These are phyloP conservation scores for Protostelium mycophagum DNA, from an alignment of 78 protist genomes.

Conservation along the genomic window DNA sequence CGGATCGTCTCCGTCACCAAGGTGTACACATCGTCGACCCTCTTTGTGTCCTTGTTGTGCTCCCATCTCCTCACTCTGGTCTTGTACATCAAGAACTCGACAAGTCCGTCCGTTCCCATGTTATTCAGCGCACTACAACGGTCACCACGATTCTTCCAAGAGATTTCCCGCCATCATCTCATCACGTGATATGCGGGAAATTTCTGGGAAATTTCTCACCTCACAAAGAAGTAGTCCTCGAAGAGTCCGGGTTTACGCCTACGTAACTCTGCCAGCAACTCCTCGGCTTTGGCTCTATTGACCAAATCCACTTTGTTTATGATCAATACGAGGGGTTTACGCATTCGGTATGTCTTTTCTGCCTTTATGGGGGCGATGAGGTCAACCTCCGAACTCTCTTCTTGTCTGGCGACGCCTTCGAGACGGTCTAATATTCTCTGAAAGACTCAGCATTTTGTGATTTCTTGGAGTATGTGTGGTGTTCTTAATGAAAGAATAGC, in stretches of 20 bases:
- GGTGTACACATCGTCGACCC: neutral
- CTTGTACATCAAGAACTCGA: neutral
- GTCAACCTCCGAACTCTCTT: neutral
- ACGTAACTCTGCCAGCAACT: neutral
- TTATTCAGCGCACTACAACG: neutral
- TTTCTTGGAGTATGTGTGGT: no score
- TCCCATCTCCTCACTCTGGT: neutral
- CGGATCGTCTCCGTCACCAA: neutral
- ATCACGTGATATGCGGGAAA: neutral
- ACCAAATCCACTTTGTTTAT: slow-evolving; percentile 50
- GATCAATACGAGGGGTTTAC: slow-evolving; percentile 33
- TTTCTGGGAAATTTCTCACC: neutral
- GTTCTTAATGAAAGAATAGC: no score
- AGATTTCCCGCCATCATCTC: no score
- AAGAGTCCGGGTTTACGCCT: neutral
- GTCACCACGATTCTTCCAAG: no score
- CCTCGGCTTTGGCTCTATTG: slow-evolving; percentile 4
- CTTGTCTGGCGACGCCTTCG: slow-evolving; percentile 15
- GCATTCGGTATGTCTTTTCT: neutral
- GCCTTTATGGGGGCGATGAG: neutral
- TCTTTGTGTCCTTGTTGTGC: neutral
- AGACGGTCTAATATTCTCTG: slow-evolving; percentile 3
- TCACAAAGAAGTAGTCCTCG: neutral
- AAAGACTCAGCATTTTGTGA: slow-evolving; percentile 12
- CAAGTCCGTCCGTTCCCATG: neutral